These are phyloP conservation scores for Podospora anserina DNA, from an alignment of 495 filamentous ascomycete species.

Conservation along the genomic window DNA sequence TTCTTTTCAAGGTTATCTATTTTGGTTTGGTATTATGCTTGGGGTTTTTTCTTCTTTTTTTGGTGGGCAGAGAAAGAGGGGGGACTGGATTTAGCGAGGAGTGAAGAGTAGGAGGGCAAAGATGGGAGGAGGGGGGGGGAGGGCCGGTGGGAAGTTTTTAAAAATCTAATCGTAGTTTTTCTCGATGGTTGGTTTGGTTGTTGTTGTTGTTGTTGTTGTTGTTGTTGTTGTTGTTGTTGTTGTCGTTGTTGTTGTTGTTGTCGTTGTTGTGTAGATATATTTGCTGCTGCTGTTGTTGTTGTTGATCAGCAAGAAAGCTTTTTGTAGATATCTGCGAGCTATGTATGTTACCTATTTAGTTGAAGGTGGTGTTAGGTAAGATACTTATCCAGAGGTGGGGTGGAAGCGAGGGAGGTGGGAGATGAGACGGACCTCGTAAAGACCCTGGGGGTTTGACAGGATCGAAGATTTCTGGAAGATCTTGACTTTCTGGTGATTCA, in stretches of 20 bases:
- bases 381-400: neutral
- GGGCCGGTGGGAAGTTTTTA: neutral
- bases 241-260: neutral
- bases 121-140: neutral
- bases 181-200: neutral
- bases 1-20: conserved; percentile 4
- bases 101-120: neutral
- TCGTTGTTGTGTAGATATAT: neutral
- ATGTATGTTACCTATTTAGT: neutral
- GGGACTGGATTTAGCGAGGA: neutral
- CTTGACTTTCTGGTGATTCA: no score
- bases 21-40: neutral
- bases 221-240: neutral
- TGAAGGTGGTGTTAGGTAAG: neutral
- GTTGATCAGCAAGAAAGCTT: neutral
- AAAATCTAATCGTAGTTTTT: neutral
- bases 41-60: neutral
- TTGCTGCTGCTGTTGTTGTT: neutral
- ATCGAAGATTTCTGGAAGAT: no score
- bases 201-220: neutral
- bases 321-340: neutral
- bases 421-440: no score
- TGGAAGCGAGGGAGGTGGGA: no score
- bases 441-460: no score
- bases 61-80: neutral